These are phyloP conservation scores for Picochlorum costavermella DNA, from an alignment of 139 green algal genomes.

Conservation along the genomic window DNA sequence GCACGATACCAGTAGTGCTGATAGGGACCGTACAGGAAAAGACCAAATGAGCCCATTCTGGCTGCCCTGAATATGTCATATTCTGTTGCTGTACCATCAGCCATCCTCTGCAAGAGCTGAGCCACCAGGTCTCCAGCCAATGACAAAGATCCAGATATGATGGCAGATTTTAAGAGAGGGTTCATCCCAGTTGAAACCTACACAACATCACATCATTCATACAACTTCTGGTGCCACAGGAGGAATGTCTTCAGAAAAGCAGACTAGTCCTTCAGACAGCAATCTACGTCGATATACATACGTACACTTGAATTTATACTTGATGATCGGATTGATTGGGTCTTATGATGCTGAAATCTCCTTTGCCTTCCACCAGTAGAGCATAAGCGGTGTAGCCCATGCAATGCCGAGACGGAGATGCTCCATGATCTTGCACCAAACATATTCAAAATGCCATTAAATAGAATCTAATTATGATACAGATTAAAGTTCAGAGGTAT, in stretches of 20 bases:
- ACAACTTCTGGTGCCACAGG: no score
- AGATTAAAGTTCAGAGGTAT: no score
- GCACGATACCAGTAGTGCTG: conserved; percentile 60
- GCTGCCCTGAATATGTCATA: conserved; percentile 43
- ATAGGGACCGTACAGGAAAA: conserved; percentile 68
- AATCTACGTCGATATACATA: no score
- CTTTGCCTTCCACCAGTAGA: no score
- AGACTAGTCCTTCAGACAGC: background rate
- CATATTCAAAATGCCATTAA: no score
- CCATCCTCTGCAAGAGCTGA: conserved; percentile 31
- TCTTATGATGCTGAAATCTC: no score
- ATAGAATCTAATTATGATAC: no score
- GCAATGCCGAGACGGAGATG: no score
- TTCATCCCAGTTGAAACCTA: conserved; percentile 4
- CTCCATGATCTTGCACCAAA: no score
- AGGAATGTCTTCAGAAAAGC: background rate
- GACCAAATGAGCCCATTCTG: conserved; percentile 68
- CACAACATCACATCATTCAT: no score
- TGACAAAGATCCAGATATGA: conserved; percentile 57
- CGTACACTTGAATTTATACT: no score
- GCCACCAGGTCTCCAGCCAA: conserved; percentile 57
- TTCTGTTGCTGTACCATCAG: background rate
- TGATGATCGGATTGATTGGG: no score
- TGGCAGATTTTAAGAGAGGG: conserved; percentile 44
- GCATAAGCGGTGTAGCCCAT: background rate